These are phyloP conservation scores for Pelargonium nanum DNA, from an alignment of 345 rosid genomes.

Conservation along the genomic window DNA sequence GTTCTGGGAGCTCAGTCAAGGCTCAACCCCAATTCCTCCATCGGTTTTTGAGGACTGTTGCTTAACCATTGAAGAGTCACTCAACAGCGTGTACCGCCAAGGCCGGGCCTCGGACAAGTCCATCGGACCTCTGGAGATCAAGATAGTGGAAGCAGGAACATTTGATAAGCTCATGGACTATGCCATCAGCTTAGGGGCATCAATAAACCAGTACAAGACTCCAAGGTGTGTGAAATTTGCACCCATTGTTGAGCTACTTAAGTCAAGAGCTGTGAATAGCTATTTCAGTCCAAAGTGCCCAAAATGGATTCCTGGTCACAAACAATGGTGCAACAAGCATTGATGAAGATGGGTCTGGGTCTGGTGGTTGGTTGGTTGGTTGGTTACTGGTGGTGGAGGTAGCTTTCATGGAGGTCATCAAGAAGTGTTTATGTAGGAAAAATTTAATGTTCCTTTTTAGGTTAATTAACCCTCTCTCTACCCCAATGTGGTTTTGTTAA, in stretches of 20 bases:
- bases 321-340: too few relatives aligned
- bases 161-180: slow-evolving; percentile 38
- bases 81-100: slow-evolving; percentile 34
- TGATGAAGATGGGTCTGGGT: too few relatives aligned
- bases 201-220: too few relatives aligned
- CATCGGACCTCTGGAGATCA: slow-evolving; percentile 30
- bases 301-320: too few relatives aligned
- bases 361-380: too few relatives aligned
- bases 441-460: slow-evolving; percentile 24
- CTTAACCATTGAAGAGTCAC: too few relatives aligned
- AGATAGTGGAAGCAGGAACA: slow-evolving; percentile 31
- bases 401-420: too few relatives aligned
- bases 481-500: slow-evolving; percentile 6
- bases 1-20: slow-evolving; percentile 31
- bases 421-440: too few relatives aligned
- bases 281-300: slow-evolving; percentile 43
- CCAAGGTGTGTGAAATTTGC: slow-evolving; percentile 33
- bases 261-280: slow-evolving; percentile 22
- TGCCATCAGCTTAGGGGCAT: slow-evolving; percentile 34
- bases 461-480: slow-evolving; percentile 18
- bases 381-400: too few relatives aligned
- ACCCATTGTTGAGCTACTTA: slow-evolving; percentile 32
- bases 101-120: slow-evolving; percentile 30
- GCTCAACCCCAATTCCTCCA: slow-evolving; percentile 15
- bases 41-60: slow-evolving; percentile 16